Base-by-base conservation (phyloP, 2,329 filamentous ascomycete species). In the Neofusicoccum ribis region DNA sequence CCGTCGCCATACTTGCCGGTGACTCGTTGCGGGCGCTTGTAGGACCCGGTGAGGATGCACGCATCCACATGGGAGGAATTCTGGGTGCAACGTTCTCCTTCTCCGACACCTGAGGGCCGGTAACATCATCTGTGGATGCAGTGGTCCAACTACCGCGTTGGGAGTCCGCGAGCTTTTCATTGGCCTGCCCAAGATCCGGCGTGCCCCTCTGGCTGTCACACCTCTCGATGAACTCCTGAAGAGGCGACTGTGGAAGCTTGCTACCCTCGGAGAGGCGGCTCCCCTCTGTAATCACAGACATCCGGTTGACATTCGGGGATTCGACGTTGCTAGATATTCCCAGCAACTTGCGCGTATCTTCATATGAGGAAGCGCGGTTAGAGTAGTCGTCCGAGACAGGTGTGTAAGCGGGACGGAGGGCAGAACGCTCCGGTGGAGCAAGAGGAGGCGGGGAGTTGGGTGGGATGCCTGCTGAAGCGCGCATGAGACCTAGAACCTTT, bases 361-460 rank as follows among this genome's bases (percentile, higher is more conserved):
- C 65, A 31, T 66, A 66, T 5, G 65, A 64, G 9, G 64, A 52
- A 6, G 39, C 49, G 5, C 46, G 46, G 23, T 51, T 62, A 17
- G 59, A 47, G n/a, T 8, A 47, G n/a, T 60, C 56, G 5, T 46
- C 43, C 3, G 56, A 60, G 14, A 5, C 51, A 37, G 36, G 43
- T 12, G 34, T 20, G 37, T 64, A 66, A 0, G 68, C 69, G n/a
- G 54, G 65, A 23, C 56, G 68, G 5, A 66, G 61, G 23, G 70
- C 66, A 11, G 69, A 66, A 44, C 70, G 70, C 49, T 72, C 66
- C 37, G 74, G 74, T 11, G 73, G 63, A 46, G 75, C 71, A 14
- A 74, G 68, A 6, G 75, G 73, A 31, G 71, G 70, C 5, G 67
- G 68, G 17, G 56, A 62, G 12, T 64, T 66, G 4, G 76, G 74